Evolutionary conservation across 202 grass and related monocot species (phyloP).

Genomic region (Carex arenaria): DNA sequence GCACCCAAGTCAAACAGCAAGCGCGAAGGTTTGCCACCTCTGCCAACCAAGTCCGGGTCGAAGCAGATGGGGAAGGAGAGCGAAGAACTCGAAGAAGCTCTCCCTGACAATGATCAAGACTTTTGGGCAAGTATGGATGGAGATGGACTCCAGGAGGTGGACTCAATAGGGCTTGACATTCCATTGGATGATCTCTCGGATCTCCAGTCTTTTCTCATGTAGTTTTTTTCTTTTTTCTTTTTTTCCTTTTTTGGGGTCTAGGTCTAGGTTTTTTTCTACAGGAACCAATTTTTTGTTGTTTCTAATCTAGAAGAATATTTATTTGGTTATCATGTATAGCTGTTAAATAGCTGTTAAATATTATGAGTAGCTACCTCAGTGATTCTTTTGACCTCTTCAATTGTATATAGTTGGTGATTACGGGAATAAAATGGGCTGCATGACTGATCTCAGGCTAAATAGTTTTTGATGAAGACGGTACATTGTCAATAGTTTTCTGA

Average conservation of each 20-base stretch:
- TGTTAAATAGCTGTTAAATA: conserved; percentile 10
- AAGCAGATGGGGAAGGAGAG: conserved; percentile 28
- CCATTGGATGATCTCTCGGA: conserved; percentile 84
- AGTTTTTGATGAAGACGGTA: background rate
- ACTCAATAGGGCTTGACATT: conserved; percentile 78
- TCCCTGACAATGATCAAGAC: conserved; percentile 32
- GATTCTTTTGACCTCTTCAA: conserved; percentile 9
- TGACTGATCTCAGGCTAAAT: background rate
- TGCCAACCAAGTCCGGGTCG: conserved; percentile 30
- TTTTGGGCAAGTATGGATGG: conserved; percentile 66
- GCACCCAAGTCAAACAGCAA: conserved; percentile 9
- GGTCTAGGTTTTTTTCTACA: background rate
- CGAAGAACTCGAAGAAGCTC: conserved; percentile 15
- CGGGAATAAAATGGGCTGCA: conserved; percentile 3
- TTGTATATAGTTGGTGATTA: conserved; percentile 8
- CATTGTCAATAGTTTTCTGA: background rate
- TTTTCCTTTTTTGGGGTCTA: too few relatives aligned
- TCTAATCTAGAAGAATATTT: background rate
- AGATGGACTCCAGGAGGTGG: conserved; percentile 55
- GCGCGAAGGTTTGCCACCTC: conserved; percentile 15
- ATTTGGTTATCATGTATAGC: conserved; percentile 12
- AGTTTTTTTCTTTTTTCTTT: background rate
- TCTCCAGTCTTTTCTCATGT: background rate
- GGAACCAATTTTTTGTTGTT: background rate
- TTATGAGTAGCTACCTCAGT: background rate